Conservation (phyloP, 2,329 filamentous ascomycete genomes). For the Akanthomyces muscarius region DNA sequence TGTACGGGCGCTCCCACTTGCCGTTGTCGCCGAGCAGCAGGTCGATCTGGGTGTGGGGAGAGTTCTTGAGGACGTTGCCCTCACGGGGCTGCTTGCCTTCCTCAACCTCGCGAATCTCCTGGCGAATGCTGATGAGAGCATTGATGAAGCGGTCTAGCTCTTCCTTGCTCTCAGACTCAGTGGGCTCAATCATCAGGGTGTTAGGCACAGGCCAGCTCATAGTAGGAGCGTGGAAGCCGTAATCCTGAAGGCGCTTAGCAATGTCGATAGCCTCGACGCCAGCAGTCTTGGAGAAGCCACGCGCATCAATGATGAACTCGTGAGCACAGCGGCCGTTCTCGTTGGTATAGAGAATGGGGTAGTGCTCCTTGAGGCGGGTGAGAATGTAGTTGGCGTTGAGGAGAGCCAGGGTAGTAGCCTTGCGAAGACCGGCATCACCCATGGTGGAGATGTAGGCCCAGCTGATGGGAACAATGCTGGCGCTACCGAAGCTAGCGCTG, state of each 20-base stretch:
- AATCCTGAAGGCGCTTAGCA: constrained; percentile 94
- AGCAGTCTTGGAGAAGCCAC: constrained; percentile 76
- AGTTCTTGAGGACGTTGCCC: constrained; percentile 81
- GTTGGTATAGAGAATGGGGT: constrained; percentile 92
- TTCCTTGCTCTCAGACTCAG: constrained; percentile 85
- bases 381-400: constrained; percentile 97
- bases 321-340: constrained; percentile 83
- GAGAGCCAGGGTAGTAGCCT: constrained; percentile 88
- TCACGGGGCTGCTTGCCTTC: constrained; percentile 70
- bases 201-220: constrained; percentile 96
- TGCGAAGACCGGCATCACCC: constrained; percentile 73
- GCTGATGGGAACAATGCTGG: constrained; percentile 88
- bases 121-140: constrained; percentile 78
- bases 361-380: constrained; percentile 78
- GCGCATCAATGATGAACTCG: constrained; percentile 92
- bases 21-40: constrained; percentile 56
- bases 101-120: constrained; percentile 81
- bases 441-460: constrained; percentile 96
- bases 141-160: constrained; percentile 94
- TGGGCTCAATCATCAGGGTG: constrained; percentile 97
- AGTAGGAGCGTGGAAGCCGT: constrained; percentile 94
- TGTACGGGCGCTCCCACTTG: constrained; percentile 80
- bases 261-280: constrained; percentile 91
- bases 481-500: constrained; percentile 80
- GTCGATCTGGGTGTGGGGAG: constrained; percentile 82